phyloP scores from a whole-genome alignment of 768 basidiomycete species.

The Mrakia hoshinonis region DNA sequence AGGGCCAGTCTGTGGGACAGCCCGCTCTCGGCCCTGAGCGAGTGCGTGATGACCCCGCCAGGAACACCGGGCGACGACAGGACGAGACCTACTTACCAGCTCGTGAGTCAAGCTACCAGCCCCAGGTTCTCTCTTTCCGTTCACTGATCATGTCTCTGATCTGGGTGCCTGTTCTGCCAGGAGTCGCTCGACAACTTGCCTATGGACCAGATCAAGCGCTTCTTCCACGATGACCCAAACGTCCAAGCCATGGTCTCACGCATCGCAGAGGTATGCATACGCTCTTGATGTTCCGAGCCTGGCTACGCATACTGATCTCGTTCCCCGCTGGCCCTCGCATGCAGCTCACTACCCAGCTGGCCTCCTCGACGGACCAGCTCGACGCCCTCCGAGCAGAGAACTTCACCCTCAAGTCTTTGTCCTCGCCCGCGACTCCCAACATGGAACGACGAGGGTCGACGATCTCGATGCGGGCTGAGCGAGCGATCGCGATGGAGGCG shows the following conservation, averaged over 20 bases:
- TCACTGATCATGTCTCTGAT: neutral
- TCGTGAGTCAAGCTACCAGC: neutral
- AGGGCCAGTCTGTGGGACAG: neutral
- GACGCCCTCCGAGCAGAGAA: conserved; percentile 10
- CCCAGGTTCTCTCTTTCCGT: too few species aligned
- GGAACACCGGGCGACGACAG: neutral
- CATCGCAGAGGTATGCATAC: neutral
- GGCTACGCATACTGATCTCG: neutral
- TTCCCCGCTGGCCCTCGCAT: too few species aligned
- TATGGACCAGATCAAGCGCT: neutral
- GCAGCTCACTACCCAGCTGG: neutral
- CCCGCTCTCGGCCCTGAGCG: neutral
- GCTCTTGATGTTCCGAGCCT: neutral
- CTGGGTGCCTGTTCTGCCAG: neutral
- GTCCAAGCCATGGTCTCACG: neutral
- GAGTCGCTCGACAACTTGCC: neutral
- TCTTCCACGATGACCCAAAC: neutral
- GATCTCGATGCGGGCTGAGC: neutral
- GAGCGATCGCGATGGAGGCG: neutral
- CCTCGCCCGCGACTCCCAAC: neutral
- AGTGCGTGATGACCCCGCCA: neutral
- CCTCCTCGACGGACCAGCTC: neutral
- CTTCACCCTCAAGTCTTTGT: neutral
- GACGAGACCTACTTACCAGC: neutral
- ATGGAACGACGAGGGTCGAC: neutral